Conservation (phyloP, 1,284 basidiomycete genomes). For the Melampsora larici-populina region DNA sequence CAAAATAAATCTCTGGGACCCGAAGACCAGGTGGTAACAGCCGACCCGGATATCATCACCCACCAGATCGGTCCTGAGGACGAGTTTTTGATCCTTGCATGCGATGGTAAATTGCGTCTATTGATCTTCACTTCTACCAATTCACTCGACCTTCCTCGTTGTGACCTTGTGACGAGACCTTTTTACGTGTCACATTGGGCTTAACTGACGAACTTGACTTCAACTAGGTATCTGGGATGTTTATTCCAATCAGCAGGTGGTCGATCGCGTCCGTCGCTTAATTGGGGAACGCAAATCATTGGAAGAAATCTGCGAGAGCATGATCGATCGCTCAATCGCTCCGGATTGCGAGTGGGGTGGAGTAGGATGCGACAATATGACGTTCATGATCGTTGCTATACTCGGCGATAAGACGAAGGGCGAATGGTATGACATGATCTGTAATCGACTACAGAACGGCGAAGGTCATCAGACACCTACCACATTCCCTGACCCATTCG, state of each 20-base stretch:
- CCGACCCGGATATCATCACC: conserved; percentile 82
- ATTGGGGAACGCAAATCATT: conserved; percentile 78
- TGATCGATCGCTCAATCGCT: conserved; percentile 90
- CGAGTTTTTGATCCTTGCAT: conserved; percentile 92
- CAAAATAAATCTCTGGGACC: conserved; percentile 76
- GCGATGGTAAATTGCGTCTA: conserved; percentile 69
- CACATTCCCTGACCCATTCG: conserved; percentile 64
- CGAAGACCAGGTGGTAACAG: conserved; percentile 91
- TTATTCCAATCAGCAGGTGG: conserved; percentile 83
- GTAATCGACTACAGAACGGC: conserved; percentile 72
- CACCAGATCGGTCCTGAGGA: conserved; percentile 83
- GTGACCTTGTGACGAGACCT: no score
- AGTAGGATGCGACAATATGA: conserved; percentile 99
- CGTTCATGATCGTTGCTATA: conserved; percentile 82
- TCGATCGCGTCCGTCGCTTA: conserved; percentile 81
- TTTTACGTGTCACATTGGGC: neutral
- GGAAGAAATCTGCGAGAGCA: conserved; percentile 75
- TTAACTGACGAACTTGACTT: neutral
- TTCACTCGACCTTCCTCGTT: no score
- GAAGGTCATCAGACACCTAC: conserved; percentile 71
- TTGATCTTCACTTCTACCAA: neutral
- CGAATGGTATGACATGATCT: conserved; percentile 91
- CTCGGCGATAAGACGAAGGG: conserved; percentile 80
- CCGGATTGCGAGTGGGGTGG: conserved; percentile 90
- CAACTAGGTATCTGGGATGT: conserved; percentile 94